Evolutionary conservation across 495 filamentous ascomycete genomes (phyloP), one percentile per base, ranked within the genome.

Genomic region (Talaromyces adpressus): DNA sequence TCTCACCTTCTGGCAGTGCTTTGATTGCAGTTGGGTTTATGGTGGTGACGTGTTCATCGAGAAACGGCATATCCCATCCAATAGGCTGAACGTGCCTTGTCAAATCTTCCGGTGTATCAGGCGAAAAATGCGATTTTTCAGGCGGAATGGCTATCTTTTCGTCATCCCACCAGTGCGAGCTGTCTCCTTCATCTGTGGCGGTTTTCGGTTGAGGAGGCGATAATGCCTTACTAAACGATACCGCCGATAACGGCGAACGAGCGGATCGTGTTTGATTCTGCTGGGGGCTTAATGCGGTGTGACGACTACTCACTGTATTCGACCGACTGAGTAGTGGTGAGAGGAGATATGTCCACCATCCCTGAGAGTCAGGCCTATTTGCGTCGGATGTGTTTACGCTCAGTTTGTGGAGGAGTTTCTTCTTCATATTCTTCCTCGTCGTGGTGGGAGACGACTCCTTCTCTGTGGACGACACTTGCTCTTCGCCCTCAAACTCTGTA

Each of bases 321-420:
- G 78, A 77, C 5, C 76, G 70, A 20, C 79, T 74, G 47, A 85
- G 68, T 62, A 96, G 88, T 0, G 92, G 92, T 1, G 91, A 92
- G 2, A 87, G 87, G 49, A 96, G 82, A 63, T 89, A 82, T 64
- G 90, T 92, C 92, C 92, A 97, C 92, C 92, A 97, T 11, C 91
- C 91, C 39, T 84, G 82, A 4, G 91, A 91, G 39, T 82, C 77
- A 11, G 82, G 81, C 52, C 85, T 81, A 45, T 82, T 83, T 6
- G 74, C 69, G 45, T 82, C 72, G 11, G 78, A 81, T 39, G 63
- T 62, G 51, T 73, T 79, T 54, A 75, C 72, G 64, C 70, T 81
- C 32, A 72, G 65, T 57, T 67, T 71, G 63, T 63, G 71, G 22
- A 66, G 75, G 39, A 59, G 65, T 61, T 65, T 68, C 45, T 54